phyloP scores from a whole-genome alignment of 352 stramenopile genomes.

The Phytophthora parvispora region DNA sequence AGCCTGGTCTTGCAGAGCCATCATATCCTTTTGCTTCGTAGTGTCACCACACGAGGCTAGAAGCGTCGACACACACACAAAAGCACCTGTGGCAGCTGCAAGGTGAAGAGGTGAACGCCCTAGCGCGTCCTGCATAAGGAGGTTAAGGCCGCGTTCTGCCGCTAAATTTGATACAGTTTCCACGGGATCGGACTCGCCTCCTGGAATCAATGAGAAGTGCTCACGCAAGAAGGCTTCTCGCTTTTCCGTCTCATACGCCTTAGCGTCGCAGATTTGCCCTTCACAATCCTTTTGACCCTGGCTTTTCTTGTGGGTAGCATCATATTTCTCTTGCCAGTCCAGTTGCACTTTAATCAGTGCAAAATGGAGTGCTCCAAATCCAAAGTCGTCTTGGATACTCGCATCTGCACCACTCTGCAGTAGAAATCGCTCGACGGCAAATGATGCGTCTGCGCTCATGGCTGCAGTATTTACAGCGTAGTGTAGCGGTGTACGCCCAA shows the following conservation, averaged over 20 bases:
- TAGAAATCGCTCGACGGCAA: conserved; percentile 81
- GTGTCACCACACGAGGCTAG: conserved; percentile 40
- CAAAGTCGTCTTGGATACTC: conserved; percentile 69
- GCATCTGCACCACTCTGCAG: conserved; percentile 62
- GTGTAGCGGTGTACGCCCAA: conserved; percentile 73
- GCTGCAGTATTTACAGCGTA: conserved; percentile 75
- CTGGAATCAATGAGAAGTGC: conserved; percentile 51
- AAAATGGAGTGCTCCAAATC: conserved; percentile 71
- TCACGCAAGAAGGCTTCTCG: conserved; percentile 47
- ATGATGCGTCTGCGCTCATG: conserved; percentile 80
- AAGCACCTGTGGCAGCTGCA: conserved; percentile 75
- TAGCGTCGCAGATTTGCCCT: conserved; percentile 22
- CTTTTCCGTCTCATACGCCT: conserved; percentile 59
- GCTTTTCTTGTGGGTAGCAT: conserved; percentile 41
- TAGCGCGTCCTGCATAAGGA: conserved; percentile 51
- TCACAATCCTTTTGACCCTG: conserved; percentile 40
- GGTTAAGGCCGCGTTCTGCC: conserved; percentile 53
- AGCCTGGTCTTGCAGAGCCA: conserved; percentile 52
- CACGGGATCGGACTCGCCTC: conserved; percentile 66
- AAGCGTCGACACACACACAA: conserved; percentile 80
- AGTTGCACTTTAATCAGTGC: conserved; percentile 77
- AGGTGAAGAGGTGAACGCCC: conserved; percentile 74
- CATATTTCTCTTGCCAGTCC: conserved; percentile 71
- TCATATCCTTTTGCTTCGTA: conserved; percentile 30
- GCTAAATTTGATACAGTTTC: conserved; percentile 82